Conservation (phyloP, 208 protist species). For the Wallacemonas sp. region DNA sequence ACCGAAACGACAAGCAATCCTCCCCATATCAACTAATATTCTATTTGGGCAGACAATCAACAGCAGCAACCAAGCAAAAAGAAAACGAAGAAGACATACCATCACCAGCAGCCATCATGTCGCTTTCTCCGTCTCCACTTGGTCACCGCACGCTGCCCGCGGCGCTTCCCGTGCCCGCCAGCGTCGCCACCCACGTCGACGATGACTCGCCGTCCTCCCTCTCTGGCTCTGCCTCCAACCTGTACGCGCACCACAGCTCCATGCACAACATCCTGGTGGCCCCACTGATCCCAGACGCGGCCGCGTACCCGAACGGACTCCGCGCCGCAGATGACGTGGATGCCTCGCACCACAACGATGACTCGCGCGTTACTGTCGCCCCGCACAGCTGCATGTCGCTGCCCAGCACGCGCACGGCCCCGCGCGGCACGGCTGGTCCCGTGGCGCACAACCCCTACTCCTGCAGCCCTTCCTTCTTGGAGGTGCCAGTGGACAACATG, state of each 20-base stretch:
- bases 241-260: not conserved
- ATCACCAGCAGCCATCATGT: no score
- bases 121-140: conserved; percentile 13
- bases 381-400: conserved; percentile 1
- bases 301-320: not conserved
- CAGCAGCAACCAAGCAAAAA: not conserved
- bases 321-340: not conserved
- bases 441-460: conserved; percentile 32
- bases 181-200: not conserved
- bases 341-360: not conserved
- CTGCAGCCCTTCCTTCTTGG: conserved; percentile 15
- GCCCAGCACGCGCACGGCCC: not conserved
- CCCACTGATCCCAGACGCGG: not conserved
- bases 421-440: not conserved
- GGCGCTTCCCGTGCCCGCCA: not conserved
- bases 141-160: not conserved
- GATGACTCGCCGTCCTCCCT: not conserved
- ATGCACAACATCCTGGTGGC: conserved; percentile 1
- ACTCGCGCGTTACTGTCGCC: not conserved
- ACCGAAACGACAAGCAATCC: no score
- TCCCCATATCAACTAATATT: no score
- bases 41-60: not conserved
- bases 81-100: no score
- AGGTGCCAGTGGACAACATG: not conserved
- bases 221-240: not conserved